Evolutionary conservation across 306 rosid species (phyloP).

Genomic region (Ammopiptanthus mongolicus): DNA sequence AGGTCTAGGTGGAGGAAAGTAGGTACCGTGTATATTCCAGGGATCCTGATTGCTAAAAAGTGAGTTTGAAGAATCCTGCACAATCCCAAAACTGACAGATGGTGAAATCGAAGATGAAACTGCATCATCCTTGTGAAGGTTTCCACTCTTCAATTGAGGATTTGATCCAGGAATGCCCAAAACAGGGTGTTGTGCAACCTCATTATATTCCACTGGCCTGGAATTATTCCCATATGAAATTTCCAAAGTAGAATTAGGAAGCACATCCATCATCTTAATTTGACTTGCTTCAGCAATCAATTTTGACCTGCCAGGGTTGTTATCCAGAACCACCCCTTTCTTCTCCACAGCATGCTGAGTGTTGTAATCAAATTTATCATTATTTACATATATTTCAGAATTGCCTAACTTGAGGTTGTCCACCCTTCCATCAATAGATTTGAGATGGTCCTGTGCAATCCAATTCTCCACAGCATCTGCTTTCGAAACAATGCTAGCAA

Average conservation of each 20-base stretch:
- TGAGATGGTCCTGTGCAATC: conserved; percentile 42
- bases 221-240: conserved; percentile 36
- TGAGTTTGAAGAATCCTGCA: conserved; percentile 68
- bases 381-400: conserved; percentile 36
- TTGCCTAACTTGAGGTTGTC: conserved; percentile 39
- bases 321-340: conserved; percentile 36
- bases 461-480: conserved; percentile 41
- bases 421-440: conserved; percentile 53
- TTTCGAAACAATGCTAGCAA: conserved; percentile 32
- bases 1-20: conserved; percentile 74
- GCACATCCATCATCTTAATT: conserved; percentile 31
- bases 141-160: conserved; percentile 45
- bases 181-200: conserved; percentile 45
- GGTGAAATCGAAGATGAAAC: conserved; percentile 30
- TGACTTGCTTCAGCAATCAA: conserved; percentile 29
- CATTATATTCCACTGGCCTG: conserved; percentile 50
- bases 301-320: conserved; percentile 31
- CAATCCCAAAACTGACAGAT: conserved; percentile 40
- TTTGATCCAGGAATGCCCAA: conserved; percentile 56
- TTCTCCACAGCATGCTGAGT: conserved; percentile 36
- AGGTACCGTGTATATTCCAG: conserved; percentile 64
- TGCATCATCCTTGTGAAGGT: conserved; percentile 38
- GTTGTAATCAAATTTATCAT: conserved; percentile 39
- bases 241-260: conserved; percentile 39
- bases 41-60: conserved; percentile 92